phyloP scores from a whole-genome alignment of 2,329 filamentous ascomycete genomes.

The Alternaria angustiovoidea region DNA sequence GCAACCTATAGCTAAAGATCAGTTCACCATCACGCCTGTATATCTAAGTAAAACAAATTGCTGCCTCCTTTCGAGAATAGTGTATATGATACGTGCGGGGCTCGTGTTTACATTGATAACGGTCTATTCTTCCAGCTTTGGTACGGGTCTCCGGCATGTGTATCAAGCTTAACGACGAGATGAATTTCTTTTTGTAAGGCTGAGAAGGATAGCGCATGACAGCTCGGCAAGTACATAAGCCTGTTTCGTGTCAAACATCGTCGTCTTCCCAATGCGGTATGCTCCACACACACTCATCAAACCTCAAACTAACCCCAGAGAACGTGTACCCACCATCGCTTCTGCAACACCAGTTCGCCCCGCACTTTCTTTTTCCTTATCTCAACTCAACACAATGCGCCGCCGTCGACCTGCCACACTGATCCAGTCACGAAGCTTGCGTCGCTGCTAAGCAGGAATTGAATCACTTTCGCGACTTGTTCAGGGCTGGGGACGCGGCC shows the following conservation, averaged over 20 bases:
- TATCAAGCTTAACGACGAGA: neutral
- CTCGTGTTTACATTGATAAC: neutral
- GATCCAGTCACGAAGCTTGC: constrained; percentile 28
- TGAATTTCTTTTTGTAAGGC: neutral
- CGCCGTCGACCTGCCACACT: constrained; percentile 28
- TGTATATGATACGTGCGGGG: neutral
- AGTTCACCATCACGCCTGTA: neutral
- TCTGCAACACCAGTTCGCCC: neutral
- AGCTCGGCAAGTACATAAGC: neutral
- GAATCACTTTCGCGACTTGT: constrained; percentile 25
- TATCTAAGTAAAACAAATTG: constrained; percentile 1
- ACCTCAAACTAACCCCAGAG: neutral
- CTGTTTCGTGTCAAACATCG: neutral
- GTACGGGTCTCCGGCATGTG: neutral
- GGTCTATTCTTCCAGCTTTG: neutral
- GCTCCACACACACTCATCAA: neutral
- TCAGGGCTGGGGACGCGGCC: constrained; percentile 19
- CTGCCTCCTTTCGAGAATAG: neutral
- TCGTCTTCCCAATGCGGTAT: neutral
- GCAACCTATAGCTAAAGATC: neutral
- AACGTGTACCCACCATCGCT: neutral
- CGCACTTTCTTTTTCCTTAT: neutral
- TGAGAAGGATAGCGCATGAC: neutral
- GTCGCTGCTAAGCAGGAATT: constrained; percentile 27
- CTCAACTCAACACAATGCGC: constrained; percentile 22